These are phyloP conservation scores for Plectosphaerella cucumerina DNA, from an alignment of 2,329 filamentous ascomycete genomes.

Conservation along the genomic window DNA sequence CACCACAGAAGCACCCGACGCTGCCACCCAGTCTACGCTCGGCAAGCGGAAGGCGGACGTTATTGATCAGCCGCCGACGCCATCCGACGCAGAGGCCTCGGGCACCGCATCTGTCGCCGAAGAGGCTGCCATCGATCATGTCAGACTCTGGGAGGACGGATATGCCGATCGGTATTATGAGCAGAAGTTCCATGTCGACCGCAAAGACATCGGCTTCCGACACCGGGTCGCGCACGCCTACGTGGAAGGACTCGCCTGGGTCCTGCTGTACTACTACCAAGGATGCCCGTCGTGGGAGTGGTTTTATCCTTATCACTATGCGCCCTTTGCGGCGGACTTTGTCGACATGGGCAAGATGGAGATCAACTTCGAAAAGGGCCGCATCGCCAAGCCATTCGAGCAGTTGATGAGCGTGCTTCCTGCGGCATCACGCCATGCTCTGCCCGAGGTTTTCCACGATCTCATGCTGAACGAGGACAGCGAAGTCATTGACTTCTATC, in stretches of 20 bases:
- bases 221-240: slow-evolving; percentile 88
- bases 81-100: slow-evolving; percentile 52
- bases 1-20: slow-evolving; percentile 10
- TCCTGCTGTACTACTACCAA: slow-evolving; percentile 95
- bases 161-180: slow-evolving; percentile 96
- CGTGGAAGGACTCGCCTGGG: slow-evolving; percentile 92
- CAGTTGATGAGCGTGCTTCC: slow-evolving; percentile 98
- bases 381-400: slow-evolving; percentile 86
- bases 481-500: slow-evolving; percentile 96
- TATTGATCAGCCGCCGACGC: slow-evolving; percentile 60
- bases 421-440: slow-evolving; percentile 84
- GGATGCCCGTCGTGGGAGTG: slow-evolving; percentile 98
- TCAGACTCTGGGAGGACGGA: slow-evolving; percentile 90
- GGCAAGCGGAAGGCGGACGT: slow-evolving; percentile 76
- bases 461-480: slow-evolving; percentile 87
- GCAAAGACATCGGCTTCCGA: slow-evolving; percentile 79
- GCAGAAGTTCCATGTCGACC: slow-evolving; percentile 86
- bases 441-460: slow-evolving; percentile 82
- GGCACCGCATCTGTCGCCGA: slow-evolving; percentile 46
- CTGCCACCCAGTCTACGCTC: slow-evolving; percentile 43
- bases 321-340: slow-evolving; percentile 95
- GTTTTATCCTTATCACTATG: slow-evolving; percentile 99
- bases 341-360: slow-evolving; percentile 75
- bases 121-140: slow-evolving; percentile 70
- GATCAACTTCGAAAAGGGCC: slow-evolving; percentile 78